Conservation (phyloP, 495 filamentous ascomycete species). For the Penicillium herquei region DNA sequence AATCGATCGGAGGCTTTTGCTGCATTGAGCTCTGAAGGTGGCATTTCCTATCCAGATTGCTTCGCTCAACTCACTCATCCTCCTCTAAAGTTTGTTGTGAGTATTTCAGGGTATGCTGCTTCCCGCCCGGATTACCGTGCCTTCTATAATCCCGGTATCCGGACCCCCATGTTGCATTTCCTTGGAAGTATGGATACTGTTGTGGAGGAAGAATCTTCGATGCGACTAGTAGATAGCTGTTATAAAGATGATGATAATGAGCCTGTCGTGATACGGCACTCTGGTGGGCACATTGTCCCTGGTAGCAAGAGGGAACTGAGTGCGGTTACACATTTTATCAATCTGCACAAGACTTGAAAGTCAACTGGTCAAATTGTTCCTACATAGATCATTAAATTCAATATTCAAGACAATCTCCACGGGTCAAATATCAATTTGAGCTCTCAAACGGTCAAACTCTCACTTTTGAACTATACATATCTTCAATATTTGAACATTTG, state of each 20-base stretch:
- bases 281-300: constrained; percentile 5
- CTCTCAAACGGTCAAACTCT: no score
- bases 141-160: constrained; percentile 5
- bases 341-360: neutral
- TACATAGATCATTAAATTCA: neutral
- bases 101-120: constrained; percentile 7
- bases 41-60: constrained; percentile 4
- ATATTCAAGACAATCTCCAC: neutral
- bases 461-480: no score
- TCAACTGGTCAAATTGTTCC: neutral
- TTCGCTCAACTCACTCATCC: constrained; percentile 1
- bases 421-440: no score
- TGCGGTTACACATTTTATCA: constrained; percentile 4
- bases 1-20: neutral
- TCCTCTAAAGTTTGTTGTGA: constrained; percentile 1
- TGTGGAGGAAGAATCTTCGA: constrained; percentile 4
- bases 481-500: no score
- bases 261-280: constrained; percentile 2
- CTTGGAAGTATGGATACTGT: constrained; percentile 9
- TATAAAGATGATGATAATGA: neutral
- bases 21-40: neutral
- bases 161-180: constrained; percentile 5
- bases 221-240: constrained; percentile 1
- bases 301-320: constrained; percentile 5
- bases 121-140: constrained; percentile 4